Evolutionary conservation across 169 alveolate genomes (phyloP).

Genomic region (Haemoproteus tartakovskyi): DNA sequence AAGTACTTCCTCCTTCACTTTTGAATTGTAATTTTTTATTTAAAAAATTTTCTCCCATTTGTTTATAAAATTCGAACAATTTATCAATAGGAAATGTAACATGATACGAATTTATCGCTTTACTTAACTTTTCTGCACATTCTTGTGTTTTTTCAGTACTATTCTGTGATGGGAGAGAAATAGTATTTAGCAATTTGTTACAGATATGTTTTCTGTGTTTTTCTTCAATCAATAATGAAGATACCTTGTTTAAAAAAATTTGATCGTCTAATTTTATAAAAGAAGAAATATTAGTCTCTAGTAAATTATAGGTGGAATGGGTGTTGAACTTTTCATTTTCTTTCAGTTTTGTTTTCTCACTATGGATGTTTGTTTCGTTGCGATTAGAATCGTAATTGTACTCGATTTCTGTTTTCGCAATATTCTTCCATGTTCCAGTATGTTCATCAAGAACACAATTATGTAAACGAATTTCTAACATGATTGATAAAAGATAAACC

Average conservation of each 20-base stretch:
- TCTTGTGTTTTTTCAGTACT: conserved; percentile 38
- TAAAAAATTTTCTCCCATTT: conserved; percentile 16
- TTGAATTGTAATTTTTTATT: conserved; percentile 21
- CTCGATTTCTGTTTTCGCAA: neutral
- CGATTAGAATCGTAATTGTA: too few species aligned
- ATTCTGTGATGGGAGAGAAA: conserved; percentile 45
- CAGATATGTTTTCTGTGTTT: conserved; percentile 30
- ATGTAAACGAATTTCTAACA: conserved; percentile 21
- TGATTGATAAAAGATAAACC: conserved; percentile 38
- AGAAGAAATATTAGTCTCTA: too few species aligned
- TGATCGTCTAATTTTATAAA: neutral
- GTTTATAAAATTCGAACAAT: conserved; percentile 28
- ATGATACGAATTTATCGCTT: conserved; percentile 35
- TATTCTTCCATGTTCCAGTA: neutral
- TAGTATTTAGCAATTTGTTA: conserved; percentile 35
- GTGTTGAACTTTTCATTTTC: too few species aligned
- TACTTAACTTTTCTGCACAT: conserved; percentile 20
- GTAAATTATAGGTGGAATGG: neutral
- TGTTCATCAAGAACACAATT: too few species aligned
- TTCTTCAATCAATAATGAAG: conserved; percentile 6
- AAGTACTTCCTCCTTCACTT: conserved; percentile 41
- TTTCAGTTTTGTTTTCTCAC: neutral
- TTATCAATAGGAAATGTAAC: conserved; percentile 13
- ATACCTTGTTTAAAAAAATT: conserved; percentile 5
- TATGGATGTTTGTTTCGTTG: too few species aligned